Evolutionary conservation across 306 rosid species (phyloP).

Genomic region (Lagenaria siceraria): DNA sequence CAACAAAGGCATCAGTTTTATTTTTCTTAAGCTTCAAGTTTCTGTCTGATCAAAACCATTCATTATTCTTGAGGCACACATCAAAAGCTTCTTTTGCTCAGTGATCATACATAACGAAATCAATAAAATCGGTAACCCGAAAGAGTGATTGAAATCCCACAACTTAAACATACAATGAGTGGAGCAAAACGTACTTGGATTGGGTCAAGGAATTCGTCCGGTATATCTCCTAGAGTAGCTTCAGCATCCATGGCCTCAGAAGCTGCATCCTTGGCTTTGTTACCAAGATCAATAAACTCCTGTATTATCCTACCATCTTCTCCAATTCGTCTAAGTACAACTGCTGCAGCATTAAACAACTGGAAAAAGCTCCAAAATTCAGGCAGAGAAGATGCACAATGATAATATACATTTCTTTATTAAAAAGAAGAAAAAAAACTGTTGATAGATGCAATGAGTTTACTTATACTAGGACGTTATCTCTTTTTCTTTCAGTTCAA

Average conservation of each 20-base stretch:
- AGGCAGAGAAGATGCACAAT: not conserved
- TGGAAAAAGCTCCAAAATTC: conserved; percentile 21
- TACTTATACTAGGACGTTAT: not conserved
- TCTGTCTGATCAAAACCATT: not conserved
- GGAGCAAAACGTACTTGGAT: conserved; percentile 53
- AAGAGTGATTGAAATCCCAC: not conserved
- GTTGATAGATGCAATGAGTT: not conserved
- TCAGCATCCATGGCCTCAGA: conserved; percentile 90
- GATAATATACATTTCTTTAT: not conserved
- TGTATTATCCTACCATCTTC: conserved; percentile 79
- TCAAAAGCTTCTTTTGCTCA: not conserved
- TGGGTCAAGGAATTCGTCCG: conserved; percentile 99
- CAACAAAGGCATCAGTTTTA: not conserved
- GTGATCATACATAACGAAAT: not conserved
- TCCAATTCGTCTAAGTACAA: conserved; percentile 66
- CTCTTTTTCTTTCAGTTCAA: not conserved
- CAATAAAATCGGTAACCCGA: not conserved
- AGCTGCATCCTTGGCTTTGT: conserved; percentile 84
- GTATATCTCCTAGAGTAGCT: conserved; percentile 92
- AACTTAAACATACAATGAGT: not conserved
- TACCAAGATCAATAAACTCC: conserved; percentile 71
- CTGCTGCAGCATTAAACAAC: conserved; percentile 91
- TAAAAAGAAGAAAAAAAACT: not conserved
- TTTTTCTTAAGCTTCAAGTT: not conserved
- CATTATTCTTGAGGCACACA: not conserved